phyloP scores from a whole-genome alignment of 1,284 basidiomycete species.

The Bjerkandera adusta region DNA sequence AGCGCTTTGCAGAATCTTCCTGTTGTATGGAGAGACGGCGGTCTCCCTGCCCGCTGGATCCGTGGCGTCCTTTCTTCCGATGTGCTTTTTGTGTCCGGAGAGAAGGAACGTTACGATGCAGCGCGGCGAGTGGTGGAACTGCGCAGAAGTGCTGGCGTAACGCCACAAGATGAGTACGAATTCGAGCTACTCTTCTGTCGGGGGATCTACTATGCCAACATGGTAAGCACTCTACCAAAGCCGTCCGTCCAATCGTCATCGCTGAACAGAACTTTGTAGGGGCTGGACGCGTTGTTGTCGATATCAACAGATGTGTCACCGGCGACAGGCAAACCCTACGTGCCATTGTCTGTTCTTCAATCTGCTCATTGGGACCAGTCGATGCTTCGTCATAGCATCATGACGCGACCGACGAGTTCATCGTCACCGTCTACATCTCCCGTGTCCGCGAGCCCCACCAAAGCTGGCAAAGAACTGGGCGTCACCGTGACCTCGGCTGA shows the following conservation, averaged over 20 bases:
- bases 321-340: conserved; percentile 65
- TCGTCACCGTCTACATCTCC: conserved; percentile 38
- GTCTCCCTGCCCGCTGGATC: conserved; percentile 72
- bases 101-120: conserved; percentile 80
- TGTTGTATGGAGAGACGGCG: conserved; percentile 66
- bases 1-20: conserved; percentile 40
- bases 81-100: conserved; percentile 76
- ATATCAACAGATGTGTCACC: conserved; percentile 76
- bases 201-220: conserved; percentile 87
- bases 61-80: conserved; percentile 77
- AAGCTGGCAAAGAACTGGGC: conserved; percentile 67
- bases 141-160: conserved; percentile 48
- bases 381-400: conserved; percentile 57
- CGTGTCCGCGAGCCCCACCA: conserved; percentile 40
- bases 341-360: conserved; percentile 66
- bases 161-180: conserved; percentile 57
- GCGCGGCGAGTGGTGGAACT: conserved; percentile 78
- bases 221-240: conserved; percentile 57
- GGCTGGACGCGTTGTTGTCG: conserved; percentile 72
- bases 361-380: conserved; percentile 78
- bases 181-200: conserved; percentile 74
- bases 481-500: conserved; percentile 50
- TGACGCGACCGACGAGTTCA: conserved; percentile 33
- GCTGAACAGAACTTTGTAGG: conserved; percentile 37
- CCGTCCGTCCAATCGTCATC: too few species aligned